Conservation (phyloP, 2,329 filamentous ascomycete species). For the Tolypocladium nubicola region DNA sequence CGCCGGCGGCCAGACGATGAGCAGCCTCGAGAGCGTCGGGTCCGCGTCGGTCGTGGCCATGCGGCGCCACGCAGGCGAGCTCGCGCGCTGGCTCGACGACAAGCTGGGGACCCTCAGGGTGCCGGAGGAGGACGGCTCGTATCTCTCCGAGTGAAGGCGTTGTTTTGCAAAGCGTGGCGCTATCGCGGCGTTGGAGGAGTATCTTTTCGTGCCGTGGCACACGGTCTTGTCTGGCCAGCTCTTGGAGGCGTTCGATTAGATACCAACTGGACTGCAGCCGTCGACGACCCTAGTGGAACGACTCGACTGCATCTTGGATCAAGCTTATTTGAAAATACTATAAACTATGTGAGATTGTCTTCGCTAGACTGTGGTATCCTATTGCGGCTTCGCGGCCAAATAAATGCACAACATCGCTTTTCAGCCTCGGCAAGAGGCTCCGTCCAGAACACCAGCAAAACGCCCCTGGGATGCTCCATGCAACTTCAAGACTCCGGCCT, state of each 20-base stretch:
- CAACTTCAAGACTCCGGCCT: background rate
- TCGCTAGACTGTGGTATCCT: background rate
- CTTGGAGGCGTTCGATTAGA: conserved; percentile 3
- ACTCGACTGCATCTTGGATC: background rate
- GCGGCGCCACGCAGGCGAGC: conserved; percentile 46
- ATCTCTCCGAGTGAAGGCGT: conserved; percentile 1
- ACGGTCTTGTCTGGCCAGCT: background rate
- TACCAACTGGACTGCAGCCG: background rate
- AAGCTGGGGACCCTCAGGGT: conserved; percentile 43
- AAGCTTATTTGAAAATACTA: background rate
- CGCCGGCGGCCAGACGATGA: conserved; percentile 32
- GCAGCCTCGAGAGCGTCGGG: conserved; percentile 25
- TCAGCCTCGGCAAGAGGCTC: background rate
- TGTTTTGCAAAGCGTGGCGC: background rate
- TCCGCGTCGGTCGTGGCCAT: conserved; percentile 38
- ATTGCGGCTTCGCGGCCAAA: background rate
- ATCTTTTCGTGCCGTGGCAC: background rate
- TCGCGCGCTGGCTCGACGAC: conserved; percentile 50
- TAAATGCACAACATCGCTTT: background rate
- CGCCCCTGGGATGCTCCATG: background rate
- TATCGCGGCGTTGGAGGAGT: background rate
- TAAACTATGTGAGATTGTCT: background rate
- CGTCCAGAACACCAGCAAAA: background rate
- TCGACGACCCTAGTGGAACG: background rate
- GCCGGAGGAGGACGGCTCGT: conserved; percentile 32